Percentiles rank a stretch among this genome's conserved stretches.
Evolutionary conservation across 2,329 filamentous ascomycete genomes (phyloP).

Genomic region (Eutypa lata): DNA sequence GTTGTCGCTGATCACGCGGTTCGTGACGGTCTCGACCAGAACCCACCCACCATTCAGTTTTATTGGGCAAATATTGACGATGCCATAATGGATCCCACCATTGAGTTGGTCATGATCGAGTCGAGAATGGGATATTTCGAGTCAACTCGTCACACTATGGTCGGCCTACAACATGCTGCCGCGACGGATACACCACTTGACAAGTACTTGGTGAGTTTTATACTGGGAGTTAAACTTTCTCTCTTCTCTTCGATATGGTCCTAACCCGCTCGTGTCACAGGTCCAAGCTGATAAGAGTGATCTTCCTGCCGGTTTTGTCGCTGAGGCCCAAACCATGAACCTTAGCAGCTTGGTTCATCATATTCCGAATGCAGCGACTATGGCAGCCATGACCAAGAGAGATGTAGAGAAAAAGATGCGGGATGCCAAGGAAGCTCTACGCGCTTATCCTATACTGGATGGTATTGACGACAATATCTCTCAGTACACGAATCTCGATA

Average conservation of each 20-base stretch:
- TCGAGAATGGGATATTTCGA: conserved; percentile 74
- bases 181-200: conserved; percentile 52
- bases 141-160: conserved; percentile 67
- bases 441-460: conserved; percentile 17
- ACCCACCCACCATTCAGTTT: conserved; percentile 72
- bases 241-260: too few relatives aligned
- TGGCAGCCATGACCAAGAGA: conserved; percentile 7
- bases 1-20: conserved; percentile 69
- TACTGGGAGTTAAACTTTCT: neutral
- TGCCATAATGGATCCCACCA: conserved; percentile 62
- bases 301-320: conserved; percentile 27
- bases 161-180: conserved; percentile 63
- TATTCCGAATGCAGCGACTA: conserved; percentile 14
- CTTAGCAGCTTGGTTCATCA: conserved; percentile 30
- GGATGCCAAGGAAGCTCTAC: conserved; percentile 16
- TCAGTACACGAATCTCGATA: conserved; percentile 52
- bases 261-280: neutral
- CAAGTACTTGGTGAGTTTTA: conserved; percentile 49
- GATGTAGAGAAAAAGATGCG: conserved; percentile 8
- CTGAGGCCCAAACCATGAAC: conserved; percentile 29
- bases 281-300: conserved; percentile 39
- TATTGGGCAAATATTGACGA: conserved; percentile 63
- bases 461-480: conserved; percentile 23
- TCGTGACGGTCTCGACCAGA: conserved; percentile 55
- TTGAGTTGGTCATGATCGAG: conserved; percentile 77